A percentile compares a stretch with the other conserved stretches of the same genome.
These are phyloP conservation scores for Psilocybe subaeruginosa DNA, from an alignment of 768 basidiomycete genomes.

Conservation along the genomic window DNA sequence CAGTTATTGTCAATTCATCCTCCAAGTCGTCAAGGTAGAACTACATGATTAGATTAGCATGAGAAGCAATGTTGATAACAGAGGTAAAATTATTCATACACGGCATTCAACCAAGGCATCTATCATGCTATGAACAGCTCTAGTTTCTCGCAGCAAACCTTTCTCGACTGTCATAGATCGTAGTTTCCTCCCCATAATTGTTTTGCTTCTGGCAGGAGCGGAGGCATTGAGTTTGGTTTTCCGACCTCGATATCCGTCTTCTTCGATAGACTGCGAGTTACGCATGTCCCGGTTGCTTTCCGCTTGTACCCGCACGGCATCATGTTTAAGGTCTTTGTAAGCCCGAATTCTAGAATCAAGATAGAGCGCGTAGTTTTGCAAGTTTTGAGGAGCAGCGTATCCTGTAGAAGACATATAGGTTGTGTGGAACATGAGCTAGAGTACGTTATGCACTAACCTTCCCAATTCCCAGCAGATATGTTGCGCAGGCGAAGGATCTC, in stretches of 20 bases:
- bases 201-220: constrained; percentile 66
- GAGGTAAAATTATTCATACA: constrained; percentile 50
- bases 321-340: constrained; percentile 91
- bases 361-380: constrained; percentile 87
- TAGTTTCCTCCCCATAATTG: constrained; percentile 81
- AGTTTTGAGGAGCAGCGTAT: constrained; percentile 82
- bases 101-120: constrained; percentile 86
- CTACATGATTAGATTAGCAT: constrained; percentile 37
- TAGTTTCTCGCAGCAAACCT: constrained; percentile 90
- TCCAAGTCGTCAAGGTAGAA: constrained; percentile 94
- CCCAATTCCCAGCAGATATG: constrained; percentile 83
- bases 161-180: constrained; percentile 95
- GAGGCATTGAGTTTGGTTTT: constrained; percentile 33
- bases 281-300: constrained; percentile 90
- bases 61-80: not conserved
- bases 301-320: constrained; percentile 90
- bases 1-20: constrained; percentile 87
- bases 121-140: constrained; percentile 87
- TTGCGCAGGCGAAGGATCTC: constrained; percentile 85
- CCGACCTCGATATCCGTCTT: constrained; percentile 44
- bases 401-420: constrained; percentile 47
- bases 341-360: constrained; percentile 87
- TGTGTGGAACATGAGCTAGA: not conserved
- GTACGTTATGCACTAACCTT: constrained; percentile 55
- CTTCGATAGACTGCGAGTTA: constrained; percentile 63